Evolutionary conservation across 208 protist species (phyloP).

Genomic region (Trypanosoma congolense): DNA sequence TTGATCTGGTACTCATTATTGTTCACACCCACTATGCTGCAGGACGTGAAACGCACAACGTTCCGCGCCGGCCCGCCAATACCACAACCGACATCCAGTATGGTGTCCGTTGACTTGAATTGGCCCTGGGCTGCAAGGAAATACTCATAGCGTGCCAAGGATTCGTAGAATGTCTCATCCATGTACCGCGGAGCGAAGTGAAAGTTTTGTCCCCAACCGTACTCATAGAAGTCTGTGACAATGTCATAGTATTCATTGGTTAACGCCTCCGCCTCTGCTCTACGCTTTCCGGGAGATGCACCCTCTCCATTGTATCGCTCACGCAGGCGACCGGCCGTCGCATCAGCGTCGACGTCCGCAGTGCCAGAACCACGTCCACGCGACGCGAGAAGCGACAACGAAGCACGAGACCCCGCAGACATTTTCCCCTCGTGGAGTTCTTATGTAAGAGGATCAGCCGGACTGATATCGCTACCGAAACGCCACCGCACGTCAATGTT

Average conservation of each 20-base stretch:
- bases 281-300: constrained; percentile 53
- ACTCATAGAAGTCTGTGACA: constrained; percentile 97
- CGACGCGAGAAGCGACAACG: constrained; percentile 42
- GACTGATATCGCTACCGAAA: too few species aligned
- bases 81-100: constrained; percentile 94
- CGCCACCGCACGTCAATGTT: too few species aligned
- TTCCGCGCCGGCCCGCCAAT: constrained; percentile 93
- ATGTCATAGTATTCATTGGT: constrained; percentile 97
- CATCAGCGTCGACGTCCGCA: constrained; percentile 48
- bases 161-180: constrained; percentile 89
- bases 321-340: constrained; percentile 71
- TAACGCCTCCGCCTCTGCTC: constrained; percentile 68
- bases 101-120: constrained; percentile 79
- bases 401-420: constrained; percentile 53
- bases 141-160: constrained; percentile 93
- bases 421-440: too few species aligned
- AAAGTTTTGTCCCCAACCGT: constrained; percentile 95
- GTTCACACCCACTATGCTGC: constrained; percentile 94
- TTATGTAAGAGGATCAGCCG: too few species aligned
- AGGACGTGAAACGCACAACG: constrained; percentile 93
- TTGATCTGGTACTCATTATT: constrained; percentile 97
- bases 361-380: constrained; percentile 47
- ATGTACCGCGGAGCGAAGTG: constrained; percentile 89
- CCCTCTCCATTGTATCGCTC: constrained; percentile 70
- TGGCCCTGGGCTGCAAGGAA: constrained; percentile 85